phyloP scores from a whole-genome alignment of 441 rosid genomes.

The Adansonia madagascariensis region DNA sequence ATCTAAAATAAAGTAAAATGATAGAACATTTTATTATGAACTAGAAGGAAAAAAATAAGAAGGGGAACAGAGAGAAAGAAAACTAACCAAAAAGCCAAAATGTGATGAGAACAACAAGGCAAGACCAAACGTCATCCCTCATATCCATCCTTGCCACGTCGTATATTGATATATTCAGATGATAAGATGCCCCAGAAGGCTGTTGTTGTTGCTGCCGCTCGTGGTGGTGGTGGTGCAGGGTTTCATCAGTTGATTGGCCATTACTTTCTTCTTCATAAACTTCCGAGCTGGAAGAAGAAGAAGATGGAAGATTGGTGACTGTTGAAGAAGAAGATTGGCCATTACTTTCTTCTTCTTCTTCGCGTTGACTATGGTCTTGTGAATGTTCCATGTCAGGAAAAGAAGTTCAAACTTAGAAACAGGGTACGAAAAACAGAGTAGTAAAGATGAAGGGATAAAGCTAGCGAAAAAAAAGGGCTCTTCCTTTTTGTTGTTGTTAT shows the following conservation, averaged over 20 bases:
- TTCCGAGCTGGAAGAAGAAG: constrained; percentile 34
- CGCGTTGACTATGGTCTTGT: constrained; percentile 3
- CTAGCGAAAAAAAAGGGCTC: background rate
- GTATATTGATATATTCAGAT: constrained; percentile 35
- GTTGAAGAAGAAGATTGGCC: constrained; percentile 24
- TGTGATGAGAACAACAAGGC: constrained; percentile 37
- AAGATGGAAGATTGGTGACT: background rate
- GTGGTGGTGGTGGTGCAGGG: constrained; percentile 13
- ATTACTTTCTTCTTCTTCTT: too few species aligned
- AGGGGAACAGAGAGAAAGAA: background rate
- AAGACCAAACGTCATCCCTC: constrained; percentile 50
- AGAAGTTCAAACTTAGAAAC: background rate
- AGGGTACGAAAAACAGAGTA: background rate
- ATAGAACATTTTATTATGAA: background rate
- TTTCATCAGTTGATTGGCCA: constrained; percentile 17
- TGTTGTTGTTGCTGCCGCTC: constrained; percentile 16
- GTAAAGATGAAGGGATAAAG: background rate
- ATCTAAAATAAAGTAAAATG: background rate
- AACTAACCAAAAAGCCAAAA: constrained; percentile 58
- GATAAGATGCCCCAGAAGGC: constrained; percentile 33
- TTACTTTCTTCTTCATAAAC: constrained; percentile 30
- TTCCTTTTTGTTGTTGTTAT: background rate
- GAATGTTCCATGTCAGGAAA: constrained; percentile 31
- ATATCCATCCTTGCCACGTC: constrained; percentile 24
- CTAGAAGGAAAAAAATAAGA: background rate